Evolutionary conservation across 169 alveolate species (phyloP).

Genomic region (Sarcocystis neurona): DNA sequence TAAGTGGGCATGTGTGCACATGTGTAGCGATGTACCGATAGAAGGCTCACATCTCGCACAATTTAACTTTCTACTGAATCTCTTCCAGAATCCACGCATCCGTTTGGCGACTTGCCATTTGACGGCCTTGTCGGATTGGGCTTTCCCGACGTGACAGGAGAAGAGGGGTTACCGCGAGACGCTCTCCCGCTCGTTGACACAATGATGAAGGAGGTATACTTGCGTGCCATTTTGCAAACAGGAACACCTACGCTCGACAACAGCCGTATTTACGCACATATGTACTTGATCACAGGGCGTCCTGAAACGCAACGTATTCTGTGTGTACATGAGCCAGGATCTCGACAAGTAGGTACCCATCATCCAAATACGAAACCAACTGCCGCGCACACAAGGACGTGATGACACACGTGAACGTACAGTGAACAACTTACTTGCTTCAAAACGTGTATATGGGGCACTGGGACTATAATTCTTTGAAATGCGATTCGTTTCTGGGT

Average conservation of each 20-base stretch:
- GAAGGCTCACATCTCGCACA: background rate
- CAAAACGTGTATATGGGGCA: too few species aligned
- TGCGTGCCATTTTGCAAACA: background rate
- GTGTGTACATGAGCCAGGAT: constrained; percentile 84
- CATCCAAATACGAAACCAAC: too few species aligned
- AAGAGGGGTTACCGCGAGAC: constrained; percentile 62
- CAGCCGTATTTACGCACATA: too few species aligned
- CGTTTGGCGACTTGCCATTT: constrained; percentile 89
- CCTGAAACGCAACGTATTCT: constrained; percentile 82
- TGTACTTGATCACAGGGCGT: constrained; percentile 54
- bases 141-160: constrained; percentile 80
- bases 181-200: constrained; percentile 77
- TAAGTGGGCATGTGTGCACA: background rate
- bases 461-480: too few species aligned
- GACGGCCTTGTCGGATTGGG: constrained; percentile 94
- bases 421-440: too few species aligned
- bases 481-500: too few species aligned
- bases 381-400: too few species aligned
- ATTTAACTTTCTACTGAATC: background rate
- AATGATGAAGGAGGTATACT: constrained; percentile 73
- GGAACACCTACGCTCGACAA: too few species aligned
- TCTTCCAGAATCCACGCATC: constrained; percentile 79
- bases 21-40: background rate
- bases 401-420: too few species aligned
- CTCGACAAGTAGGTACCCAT: constrained; percentile 59